Percentiles rank a stretch among this genome's conserved stretches.
Conservation (phyloP, 2,329 filamentous ascomycete species). For the Furcasterigmium furcatum region DNA sequence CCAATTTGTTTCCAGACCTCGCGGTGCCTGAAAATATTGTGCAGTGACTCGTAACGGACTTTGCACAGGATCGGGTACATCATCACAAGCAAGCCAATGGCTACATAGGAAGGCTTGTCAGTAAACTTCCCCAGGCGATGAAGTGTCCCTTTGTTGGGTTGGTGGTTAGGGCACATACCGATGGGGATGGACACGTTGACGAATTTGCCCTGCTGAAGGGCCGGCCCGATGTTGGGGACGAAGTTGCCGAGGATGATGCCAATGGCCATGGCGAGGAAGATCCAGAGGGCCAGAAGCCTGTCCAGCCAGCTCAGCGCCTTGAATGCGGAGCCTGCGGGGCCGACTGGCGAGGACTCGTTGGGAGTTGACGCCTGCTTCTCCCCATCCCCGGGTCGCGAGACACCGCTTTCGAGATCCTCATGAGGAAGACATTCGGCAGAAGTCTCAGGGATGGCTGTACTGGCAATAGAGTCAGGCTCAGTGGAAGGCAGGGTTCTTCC, state of each 20-base stretch:
- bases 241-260: constrained; percentile 78
- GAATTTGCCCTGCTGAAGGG: constrained; percentile 68
- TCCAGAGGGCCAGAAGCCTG: constrained; percentile 67
- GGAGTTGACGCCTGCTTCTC: constrained; percentile 2
- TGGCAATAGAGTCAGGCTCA: too few species aligned
- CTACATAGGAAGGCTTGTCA: too few species aligned
- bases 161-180: constrained; percentile 39
- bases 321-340: constrained; percentile 37
- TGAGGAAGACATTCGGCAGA: too few species aligned
- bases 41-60: constrained; percentile 73
- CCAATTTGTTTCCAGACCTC: constrained; percentile 75
- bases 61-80: constrained; percentile 95
- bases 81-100: constrained; percentile 81
- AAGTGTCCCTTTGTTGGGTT: too few species aligned
- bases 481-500: too few species aligned
- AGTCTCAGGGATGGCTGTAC: too few species aligned
- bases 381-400: too few species aligned
- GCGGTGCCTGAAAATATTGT: constrained; percentile 58
- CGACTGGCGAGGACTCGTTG: background rate
- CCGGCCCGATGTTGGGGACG: constrained; percentile 56
- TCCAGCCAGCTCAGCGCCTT: constrained; percentile 58
- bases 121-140: too few species aligned
- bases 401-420: too few species aligned
- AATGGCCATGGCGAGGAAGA: constrained; percentile 72
- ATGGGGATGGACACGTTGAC: constrained; percentile 67